These are phyloP conservation scores for Tetradesmus lagerheimii DNA, from an alignment of 139 green algal species.

Conservation along the genomic window DNA sequence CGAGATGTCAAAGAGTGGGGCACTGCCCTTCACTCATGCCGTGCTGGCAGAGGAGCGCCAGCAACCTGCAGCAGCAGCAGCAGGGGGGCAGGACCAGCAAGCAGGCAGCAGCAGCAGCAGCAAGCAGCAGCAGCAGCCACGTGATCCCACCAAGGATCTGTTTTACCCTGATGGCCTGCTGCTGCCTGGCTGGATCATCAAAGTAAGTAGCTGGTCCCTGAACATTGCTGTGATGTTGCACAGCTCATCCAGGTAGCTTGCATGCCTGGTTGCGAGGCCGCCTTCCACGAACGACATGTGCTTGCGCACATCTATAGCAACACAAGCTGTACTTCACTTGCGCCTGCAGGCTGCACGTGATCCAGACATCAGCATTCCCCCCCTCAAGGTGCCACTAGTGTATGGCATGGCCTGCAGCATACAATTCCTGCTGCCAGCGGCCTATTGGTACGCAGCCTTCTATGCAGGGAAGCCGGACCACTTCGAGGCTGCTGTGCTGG, in stretches of 20 bases:
- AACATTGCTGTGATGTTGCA: too few relatives aligned
- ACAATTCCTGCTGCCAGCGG: constrained; percentile 49
- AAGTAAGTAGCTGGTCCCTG: neutral
- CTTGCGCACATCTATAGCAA: too few relatives aligned
- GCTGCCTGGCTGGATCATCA: constrained; percentile 4
- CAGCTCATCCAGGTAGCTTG: too few relatives aligned
- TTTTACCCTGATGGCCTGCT: constrained; percentile 19
- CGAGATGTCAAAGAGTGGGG: constrained; percentile 1
- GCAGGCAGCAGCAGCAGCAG: neutral
- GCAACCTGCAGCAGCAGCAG: neutral
- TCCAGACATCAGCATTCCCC: constrained; percentile 18
- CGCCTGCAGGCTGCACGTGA: neutral
- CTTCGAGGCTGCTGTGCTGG: constrained; percentile 45
- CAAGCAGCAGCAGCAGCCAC: neutral
- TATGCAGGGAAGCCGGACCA: constrained; percentile 1
- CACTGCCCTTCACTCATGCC: neutral
- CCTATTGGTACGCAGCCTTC: constrained; percentile 32
- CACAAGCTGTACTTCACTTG: too few relatives aligned
- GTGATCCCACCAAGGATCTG: constrained; percentile 2
- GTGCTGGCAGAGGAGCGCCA: constrained; percentile 23
- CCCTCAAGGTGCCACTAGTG: constrained; percentile 35
- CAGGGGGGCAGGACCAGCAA: neutral
- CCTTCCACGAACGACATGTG: too few relatives aligned
- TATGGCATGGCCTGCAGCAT: constrained; percentile 50
- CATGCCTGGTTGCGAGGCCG: too few relatives aligned